phyloP scores from a whole-genome alignment of 495 filamentous ascomycete genomes.

The Hyaloscypha bicolor region DNA sequence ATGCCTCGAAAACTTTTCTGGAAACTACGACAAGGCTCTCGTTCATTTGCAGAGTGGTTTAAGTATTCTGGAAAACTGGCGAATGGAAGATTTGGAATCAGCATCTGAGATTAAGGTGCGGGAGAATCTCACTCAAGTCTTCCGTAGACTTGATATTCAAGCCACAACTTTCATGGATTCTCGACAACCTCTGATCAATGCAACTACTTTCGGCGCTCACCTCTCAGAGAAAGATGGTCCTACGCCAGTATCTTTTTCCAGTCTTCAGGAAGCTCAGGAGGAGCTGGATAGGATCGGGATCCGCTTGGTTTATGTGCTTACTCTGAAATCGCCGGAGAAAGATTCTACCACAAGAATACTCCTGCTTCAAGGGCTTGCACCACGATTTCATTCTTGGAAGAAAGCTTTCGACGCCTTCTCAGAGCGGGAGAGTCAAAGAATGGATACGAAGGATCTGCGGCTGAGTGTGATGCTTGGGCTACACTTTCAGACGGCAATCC shows the following conservation, averaged over 20 bases:
- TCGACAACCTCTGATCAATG: constrained; percentile 4
- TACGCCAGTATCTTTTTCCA: not conserved
- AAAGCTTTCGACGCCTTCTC: constrained; percentile 11
- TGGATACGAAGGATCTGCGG: constrained; percentile 13
- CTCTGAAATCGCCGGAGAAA: not conserved
- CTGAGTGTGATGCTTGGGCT: constrained; percentile 14
- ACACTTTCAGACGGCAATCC: constrained; percentile 1
- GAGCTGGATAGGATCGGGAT: constrained; percentile 11
- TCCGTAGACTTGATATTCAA: constrained; percentile 35
- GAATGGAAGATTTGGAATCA: not conserved
- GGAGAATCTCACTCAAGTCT: constrained; percentile 26
- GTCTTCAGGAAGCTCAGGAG: constrained; percentile 10
- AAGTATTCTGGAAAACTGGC: constrained; percentile 34
- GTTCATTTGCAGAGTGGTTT: constrained; percentile 50
- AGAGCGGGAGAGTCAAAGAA: not conserved
- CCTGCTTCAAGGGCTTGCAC: not conserved
- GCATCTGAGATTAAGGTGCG: not conserved
- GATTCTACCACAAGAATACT: not conserved
- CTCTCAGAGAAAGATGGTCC: not conserved
- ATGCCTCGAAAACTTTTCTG: constrained; percentile 55
- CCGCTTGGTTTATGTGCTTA: constrained; percentile 18
- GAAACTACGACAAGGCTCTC: constrained; percentile 42
- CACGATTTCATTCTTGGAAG: constrained; percentile 13
- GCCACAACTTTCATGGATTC: constrained; percentile 28
- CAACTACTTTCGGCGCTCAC: not conserved